Base-by-base conservation (phyloP, 306 rosid species). In the Mimosa bimucronata region DNA sequence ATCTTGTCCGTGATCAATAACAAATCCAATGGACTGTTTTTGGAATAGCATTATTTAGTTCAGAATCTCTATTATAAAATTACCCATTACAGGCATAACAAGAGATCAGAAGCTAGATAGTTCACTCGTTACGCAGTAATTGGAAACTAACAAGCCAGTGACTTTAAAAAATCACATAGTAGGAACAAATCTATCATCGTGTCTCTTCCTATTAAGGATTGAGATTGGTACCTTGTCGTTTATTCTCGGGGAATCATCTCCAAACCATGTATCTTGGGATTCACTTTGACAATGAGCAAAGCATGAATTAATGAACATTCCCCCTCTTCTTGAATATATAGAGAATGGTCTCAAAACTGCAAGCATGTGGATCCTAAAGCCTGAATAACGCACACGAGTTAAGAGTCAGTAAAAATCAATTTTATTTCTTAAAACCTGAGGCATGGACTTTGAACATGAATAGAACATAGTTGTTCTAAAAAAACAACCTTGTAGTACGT, bases 241-340 rank as follows among this genome's bases (percentile, higher is more conserved):
- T 79, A 93, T 79, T 83, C 77, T 91, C 52, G 99, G 97, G 53
- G 98, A 90, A 79, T 90, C 93, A 44, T 3, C 77, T 41, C 68
- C 90, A 86, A 89, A 89, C 99, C 99, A 96, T 25, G 98, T 93
- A n/a, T 96, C 97, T 78, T 88, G 94, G 4, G 76, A 86, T 84
- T 96, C 99, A 75, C 98, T 93, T 86, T 96, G 99, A 91, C 99
- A 93, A 76, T 96, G 99, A 76, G 97, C 97, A 81, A 96, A 96
- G 77, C 99, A 96, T 60, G 99, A 93, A 71, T 96, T 96, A 64
- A 96, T 87, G 86, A 79, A 91, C 92, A 89, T 85, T 65, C 98
- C 99, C 31, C 89, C 99, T 76, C 90, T 83, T 73, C 55, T 65
- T n/a, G 98, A 91, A 79, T 81, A 69, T 42, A 84, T 58, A 81